These are phyloP conservation scores for Sporothrix dimorphospora DNA, from an alignment of 2,329 filamentous ascomycete species.

Conservation along the genomic window DNA sequence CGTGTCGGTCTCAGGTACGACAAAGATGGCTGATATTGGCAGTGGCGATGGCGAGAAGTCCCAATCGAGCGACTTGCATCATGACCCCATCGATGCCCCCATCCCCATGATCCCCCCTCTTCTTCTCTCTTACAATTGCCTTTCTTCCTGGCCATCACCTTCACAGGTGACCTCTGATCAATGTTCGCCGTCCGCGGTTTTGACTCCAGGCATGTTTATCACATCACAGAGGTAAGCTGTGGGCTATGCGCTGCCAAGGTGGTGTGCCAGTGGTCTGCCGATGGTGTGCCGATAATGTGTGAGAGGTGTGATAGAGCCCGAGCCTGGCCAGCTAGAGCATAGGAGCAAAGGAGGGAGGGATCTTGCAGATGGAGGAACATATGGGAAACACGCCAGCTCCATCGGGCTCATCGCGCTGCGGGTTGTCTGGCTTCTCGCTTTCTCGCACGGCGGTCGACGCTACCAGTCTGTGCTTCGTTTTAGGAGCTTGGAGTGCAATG, in stretches of 20 bases:
- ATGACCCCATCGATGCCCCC: background rate
- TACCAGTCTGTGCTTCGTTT: background rate
- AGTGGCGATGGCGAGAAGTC: background rate
- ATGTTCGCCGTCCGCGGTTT: background rate
- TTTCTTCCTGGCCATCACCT: background rate
- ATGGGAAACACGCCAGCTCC: background rate
- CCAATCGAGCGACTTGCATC: constrained; percentile 1
- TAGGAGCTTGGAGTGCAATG: background rate
- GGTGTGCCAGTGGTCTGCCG: background rate
- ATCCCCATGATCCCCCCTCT: background rate
- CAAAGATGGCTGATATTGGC: background rate
- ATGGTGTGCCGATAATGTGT: background rate
- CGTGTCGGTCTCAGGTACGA: too few species aligned
- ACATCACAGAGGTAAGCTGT: background rate
- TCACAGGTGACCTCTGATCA: background rate
- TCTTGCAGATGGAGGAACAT: background rate
- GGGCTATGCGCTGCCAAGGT: background rate
- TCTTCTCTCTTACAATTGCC: background rate
- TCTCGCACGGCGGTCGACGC: background rate
- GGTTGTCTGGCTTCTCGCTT: background rate
- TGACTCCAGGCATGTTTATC: background rate
- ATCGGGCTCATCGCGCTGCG: too few species aligned
- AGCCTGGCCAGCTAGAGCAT: too few species aligned
- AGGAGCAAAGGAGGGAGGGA: background rate
- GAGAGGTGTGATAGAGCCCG: background rate